Base-by-base conservation (phyloP, 2,329 filamentous ascomycete genomes). In the Penicillium concentricum region DNA sequence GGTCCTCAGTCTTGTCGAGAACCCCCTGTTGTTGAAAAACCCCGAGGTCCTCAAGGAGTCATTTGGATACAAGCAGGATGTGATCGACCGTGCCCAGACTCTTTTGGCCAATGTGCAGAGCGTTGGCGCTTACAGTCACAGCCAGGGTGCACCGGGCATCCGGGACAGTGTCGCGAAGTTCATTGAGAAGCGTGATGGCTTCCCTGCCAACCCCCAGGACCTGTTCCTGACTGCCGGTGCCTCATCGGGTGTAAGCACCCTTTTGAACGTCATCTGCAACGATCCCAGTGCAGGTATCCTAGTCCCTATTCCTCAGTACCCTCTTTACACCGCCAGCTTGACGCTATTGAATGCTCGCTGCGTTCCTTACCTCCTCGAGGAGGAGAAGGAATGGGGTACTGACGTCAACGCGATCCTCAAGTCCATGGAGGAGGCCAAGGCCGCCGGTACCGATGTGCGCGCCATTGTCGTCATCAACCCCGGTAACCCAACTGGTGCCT, bases 401-500 rank as follows among this genome's bases (percentile, higher is more conserved):
- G 89, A 95, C 71, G 78, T 97, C 41, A 80, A 83, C n/a, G 84
- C 85, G 44, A 94, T 99, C 76, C 86, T 85, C 66, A 73, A 83
- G 38, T 83, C 92, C 1, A 85, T 94, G 71, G 81, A 86, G 56
- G 86, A 90, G 72, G 93, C 92, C 62, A 85, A 87, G 72, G 78
- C 81, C 51, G 84, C 90, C 51, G 92, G 92, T 60, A 87, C 87
- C 59, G 92, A 97, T 67, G 90, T 97, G 52, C 91, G 92, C 68
- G 90, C 91, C 66, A 92, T 99, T 66, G 93, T 94, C 64, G 88
- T 99, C 68, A 99, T 99, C 81, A 99, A 99, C 83, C 94, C 94
- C 0, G 94, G 94, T 58, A 99, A 99, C 79, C 94, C 94, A 4
- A 99, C 94, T 2, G 94, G 94, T 64, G 91, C 92, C 49, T 94